Conservation (phyloP, 1,284 basidiomycete species). For the Heterobasidion annosum region DNA sequence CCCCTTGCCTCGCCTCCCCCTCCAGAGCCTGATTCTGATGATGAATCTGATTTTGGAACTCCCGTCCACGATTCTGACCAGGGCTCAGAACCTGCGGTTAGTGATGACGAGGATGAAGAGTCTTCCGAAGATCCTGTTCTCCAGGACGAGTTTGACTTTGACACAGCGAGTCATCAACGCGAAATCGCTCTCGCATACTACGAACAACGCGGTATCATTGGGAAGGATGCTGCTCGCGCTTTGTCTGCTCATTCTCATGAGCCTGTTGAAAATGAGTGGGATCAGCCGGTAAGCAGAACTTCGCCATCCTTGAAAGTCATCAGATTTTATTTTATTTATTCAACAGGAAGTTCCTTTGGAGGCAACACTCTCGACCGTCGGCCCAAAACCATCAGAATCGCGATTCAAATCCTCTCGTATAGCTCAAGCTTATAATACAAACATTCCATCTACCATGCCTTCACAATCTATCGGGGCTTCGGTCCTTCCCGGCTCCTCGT, state of each 20-base stretch:
- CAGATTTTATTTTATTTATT: neutral
- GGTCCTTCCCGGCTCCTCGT: conserved; percentile 42
- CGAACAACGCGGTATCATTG: conserved; percentile 46
- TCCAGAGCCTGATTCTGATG: conserved; percentile 33
- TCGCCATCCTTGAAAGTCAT: conserved; percentile 9
- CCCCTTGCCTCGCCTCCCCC: conserved; percentile 14
- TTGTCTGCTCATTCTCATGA: conserved; percentile 39
- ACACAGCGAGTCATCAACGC: conserved; percentile 57
- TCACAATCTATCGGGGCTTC: conserved; percentile 32
- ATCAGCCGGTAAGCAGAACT: conserved; percentile 32
- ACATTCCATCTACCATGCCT: conserved; percentile 18
- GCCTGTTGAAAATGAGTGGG: conserved; percentile 27
- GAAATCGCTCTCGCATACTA: conserved; percentile 69
- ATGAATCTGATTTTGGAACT: conserved; percentile 31
- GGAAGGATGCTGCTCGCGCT: conserved; percentile 38
- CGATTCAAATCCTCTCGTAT: conserved; percentile 52
- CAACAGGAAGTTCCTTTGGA: conserved; percentile 30
- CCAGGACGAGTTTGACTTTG: conserved; percentile 45
- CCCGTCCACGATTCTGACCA: conserved; percentile 39
- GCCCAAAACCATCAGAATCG: conserved; percentile 43
- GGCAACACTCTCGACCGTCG: conserved; percentile 24
- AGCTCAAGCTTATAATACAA: conserved; percentile 31
- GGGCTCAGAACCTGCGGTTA: conserved; percentile 20
- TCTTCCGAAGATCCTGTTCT: conserved; percentile 14
- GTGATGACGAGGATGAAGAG: conserved; percentile 12